Evolutionary conservation across 2,329 filamentous ascomycete genomes (phyloP).

Genomic region (Diaporthe sp.): DNA sequence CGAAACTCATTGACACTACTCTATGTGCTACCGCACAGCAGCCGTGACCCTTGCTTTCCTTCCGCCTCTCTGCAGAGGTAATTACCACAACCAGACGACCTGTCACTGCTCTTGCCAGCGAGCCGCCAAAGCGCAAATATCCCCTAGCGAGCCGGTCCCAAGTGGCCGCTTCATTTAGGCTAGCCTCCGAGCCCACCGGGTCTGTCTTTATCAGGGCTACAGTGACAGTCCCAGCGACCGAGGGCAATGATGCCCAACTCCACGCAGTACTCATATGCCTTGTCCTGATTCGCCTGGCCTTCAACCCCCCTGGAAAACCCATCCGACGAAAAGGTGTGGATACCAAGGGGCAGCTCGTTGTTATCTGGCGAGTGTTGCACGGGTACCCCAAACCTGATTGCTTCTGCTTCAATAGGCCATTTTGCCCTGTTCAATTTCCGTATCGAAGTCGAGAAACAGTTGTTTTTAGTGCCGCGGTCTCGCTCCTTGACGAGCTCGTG

Average conservation of each 20-base stretch:
- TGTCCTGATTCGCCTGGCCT: slow-evolving; percentile 28
- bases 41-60: background rate
- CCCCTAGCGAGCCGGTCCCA: too few species aligned
- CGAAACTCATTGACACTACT: background rate
- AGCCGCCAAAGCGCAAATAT: background rate
- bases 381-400: slow-evolving; percentile 22
- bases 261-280: slow-evolving; percentile 18
- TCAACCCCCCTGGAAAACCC: slow-evolving; percentile 18
- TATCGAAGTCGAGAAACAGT: slow-evolving; percentile 69
- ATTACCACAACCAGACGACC: background rate
- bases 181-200: slow-evolving; percentile 3
- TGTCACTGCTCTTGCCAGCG: background rate
- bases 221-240: slow-evolving; percentile 24
- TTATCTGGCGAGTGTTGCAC: background rate
- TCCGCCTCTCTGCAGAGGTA: background rate
- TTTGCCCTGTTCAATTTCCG: slow-evolving; percentile 59
- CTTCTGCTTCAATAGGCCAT: slow-evolving; percentile 51
- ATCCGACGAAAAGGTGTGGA: slow-evolving; percentile 27
- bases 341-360: slow-evolving; percentile 29
- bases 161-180: background rate
- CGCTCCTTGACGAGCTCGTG: slow-evolving; percentile 31
- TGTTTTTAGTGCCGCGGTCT: slow-evolving; percentile 58
- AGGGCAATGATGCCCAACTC: slow-evolving; percentile 21
- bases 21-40: background rate
- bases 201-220: slow-evolving; percentile 5